A percentile compares a stretch with the other conserved stretches of the same genome.
Evolutionary conservation across 495 filamentous ascomycete genomes (phyloP).

Genomic region (Jackrogersella minutella): DNA sequence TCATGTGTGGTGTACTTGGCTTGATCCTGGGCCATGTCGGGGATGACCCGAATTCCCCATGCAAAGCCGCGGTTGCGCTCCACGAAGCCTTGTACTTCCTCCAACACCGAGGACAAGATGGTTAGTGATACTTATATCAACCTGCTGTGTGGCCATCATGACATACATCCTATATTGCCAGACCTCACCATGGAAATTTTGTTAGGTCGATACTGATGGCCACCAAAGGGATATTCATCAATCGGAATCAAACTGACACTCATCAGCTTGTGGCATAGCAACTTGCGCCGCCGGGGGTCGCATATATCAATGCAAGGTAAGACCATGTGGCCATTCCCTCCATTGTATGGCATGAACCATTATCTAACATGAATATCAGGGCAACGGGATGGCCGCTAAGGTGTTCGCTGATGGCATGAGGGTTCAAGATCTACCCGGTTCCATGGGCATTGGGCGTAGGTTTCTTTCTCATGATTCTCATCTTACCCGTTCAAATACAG

Average conservation of each 20-base stretch:
- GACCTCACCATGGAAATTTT: background rate
- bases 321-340: background rate
- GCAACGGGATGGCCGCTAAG: conserved; percentile 83
- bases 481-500: background rate
- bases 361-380: conserved; percentile 37
- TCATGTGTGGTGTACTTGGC: conserved; percentile 39
- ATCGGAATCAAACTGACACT: conserved; percentile 2
- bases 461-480: background rate
- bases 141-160: background rate
- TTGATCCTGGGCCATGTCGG: conserved; percentile 36
- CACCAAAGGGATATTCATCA: background rate
- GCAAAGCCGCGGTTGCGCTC: conserved; percentile 27
- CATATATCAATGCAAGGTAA: conserved; percentile 79
- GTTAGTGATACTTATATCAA: conserved; percentile 7
- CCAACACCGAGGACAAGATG: conserved; percentile 84
- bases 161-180: background rate
- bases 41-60: conserved; percentile 30
- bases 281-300: conserved; percentile 77
- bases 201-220: background rate
- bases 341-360: background rate
- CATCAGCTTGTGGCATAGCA: conserved; percentile 71
- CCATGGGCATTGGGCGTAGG: conserved; percentile 76
- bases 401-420: conserved; percentile 78
- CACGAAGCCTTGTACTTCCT: conserved; percentile 79
- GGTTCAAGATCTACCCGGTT: conserved; percentile 77